Percentiles rank a stretch among this genome's conserved stretches.
phyloP scores from a whole-genome alignment of 208 protist genomes.

The Leishmania tropica region DNA sequence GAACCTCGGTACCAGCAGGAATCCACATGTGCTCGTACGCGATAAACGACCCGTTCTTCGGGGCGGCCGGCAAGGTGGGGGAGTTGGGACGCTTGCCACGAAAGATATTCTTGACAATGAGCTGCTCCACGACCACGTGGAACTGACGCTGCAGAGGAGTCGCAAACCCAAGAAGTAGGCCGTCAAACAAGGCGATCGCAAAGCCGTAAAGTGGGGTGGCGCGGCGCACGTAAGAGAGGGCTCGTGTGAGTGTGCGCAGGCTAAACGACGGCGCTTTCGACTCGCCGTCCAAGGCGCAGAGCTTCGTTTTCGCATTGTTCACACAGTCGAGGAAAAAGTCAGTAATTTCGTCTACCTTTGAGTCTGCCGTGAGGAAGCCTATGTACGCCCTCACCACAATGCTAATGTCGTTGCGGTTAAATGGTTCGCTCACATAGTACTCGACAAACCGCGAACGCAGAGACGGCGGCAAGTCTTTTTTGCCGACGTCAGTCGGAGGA shows the following conservation, averaged over 20 bases:
- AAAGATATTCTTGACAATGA: constrained; percentile 92
- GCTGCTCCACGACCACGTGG: constrained; percentile 79
- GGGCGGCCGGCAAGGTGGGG: constrained; percentile 48
- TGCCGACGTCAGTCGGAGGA: constrained; percentile 99
- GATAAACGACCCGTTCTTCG: constrained; percentile 58
- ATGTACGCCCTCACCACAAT: constrained; percentile 94
- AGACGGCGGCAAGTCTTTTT: constrained; percentile 97
- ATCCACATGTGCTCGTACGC: constrained; percentile 97
- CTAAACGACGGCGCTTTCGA: constrained; percentile 96
- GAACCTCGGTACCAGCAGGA: constrained; percentile 54
- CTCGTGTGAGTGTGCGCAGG: constrained; percentile 97
- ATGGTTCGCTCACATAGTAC: constrained; percentile 98
- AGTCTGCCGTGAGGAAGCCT: constrained; percentile 72
- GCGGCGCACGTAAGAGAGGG: constrained; percentile 94
- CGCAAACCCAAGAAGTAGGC: constrained; percentile 96
- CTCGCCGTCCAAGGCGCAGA: constrained; percentile 93
- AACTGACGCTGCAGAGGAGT: constrained; percentile 94
- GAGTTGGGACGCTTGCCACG: constrained; percentile 66
- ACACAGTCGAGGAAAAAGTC: constrained; percentile 95
- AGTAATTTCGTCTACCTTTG: constrained; percentile 93
- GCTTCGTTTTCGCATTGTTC: constrained; percentile 74
- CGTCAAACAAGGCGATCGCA: constrained; percentile 95
- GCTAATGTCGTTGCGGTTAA: constrained; percentile 93
- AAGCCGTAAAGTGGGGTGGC: constrained; percentile 95
- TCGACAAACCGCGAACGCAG: constrained; percentile 98